phyloP scores from a whole-genome alignment of 164 flowering plant genomes.

The Amborella trichopoda region DNA sequence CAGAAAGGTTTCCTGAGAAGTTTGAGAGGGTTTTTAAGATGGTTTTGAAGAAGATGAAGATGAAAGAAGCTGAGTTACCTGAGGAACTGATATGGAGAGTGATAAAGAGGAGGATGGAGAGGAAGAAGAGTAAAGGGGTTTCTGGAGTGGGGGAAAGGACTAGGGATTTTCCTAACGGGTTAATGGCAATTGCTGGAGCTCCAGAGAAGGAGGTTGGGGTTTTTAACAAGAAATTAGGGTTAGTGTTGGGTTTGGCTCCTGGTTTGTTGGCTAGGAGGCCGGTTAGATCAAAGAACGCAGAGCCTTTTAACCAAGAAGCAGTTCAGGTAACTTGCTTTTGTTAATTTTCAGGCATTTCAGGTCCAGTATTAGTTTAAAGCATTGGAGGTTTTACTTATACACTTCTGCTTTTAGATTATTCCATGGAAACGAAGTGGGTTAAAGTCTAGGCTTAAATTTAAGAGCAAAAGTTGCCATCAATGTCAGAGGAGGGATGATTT shows the following conservation, averaged over 20 bases:
- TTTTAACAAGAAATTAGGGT: conserved; percentile 25
- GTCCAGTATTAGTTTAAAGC: not conserved
- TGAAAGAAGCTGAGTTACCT: conserved; percentile 39
- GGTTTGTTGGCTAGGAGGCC: conserved; percentile 18
- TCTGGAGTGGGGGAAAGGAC: conserved; percentile 20
- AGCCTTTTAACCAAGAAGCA: conserved; percentile 41
- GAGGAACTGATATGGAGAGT: conserved; percentile 51
- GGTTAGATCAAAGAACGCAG: conserved; percentile 75
- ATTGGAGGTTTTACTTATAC: not conserved
- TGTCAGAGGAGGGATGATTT: conserved; percentile 25
- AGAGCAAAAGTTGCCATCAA: conserved; percentile 47
- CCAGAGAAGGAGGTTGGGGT: conserved; percentile 10
- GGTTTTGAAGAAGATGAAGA: conserved; percentile 23
- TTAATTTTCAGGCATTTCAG: not conserved
- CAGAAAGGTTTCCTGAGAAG: conserved; percentile 3
- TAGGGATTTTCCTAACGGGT: conserved; percentile 57
- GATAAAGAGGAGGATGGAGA: conserved; percentile 12
- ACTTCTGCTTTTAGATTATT: conserved; percentile 25
- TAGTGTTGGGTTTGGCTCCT: conserved; percentile 35
- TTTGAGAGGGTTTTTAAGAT: conserved; percentile 16
- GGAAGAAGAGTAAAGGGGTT: not conserved
- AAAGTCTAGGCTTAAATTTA: conserved; percentile 18
- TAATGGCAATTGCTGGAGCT: conserved; percentile 50
- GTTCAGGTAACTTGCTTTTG: conserved; percentile 35
- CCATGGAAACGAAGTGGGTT: conserved; percentile 25